phyloP scores from a whole-genome alignment of 352 stramenopile genomes.

The Phytophthora ramorum region DNA sequence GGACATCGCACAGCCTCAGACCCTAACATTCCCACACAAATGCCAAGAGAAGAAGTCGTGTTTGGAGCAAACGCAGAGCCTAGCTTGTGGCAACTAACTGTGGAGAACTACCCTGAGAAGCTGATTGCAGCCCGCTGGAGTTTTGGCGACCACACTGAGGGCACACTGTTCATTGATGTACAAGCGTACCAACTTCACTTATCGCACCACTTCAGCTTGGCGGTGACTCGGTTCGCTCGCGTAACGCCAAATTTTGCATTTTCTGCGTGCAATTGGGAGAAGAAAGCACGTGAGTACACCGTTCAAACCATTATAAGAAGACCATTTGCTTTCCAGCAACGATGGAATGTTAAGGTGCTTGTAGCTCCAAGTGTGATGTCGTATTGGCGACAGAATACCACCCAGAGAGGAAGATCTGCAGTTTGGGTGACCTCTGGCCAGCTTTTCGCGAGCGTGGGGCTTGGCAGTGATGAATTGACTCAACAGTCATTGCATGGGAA shows the following conservation, averaged over 20 bases:
- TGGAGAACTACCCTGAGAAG: slow-evolving; percentile 80
- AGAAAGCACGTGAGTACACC: slow-evolving; percentile 3
- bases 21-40: slow-evolving; percentile 1
- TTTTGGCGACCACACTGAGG: slow-evolving; percentile 37
- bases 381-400: slow-evolving; percentile 50
- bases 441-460: slow-evolving; percentile 60
- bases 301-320: slow-evolving; percentile 3
- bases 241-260: slow-evolving; percentile 21
- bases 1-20: slow-evolving; percentile 39
- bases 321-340: slow-evolving; percentile 23
- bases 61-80: slow-evolving; percentile 75
- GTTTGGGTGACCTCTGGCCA: slow-evolving; percentile 68
- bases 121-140: slow-evolving; percentile 68
- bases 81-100: slow-evolving; percentile 69
- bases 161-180: slow-evolving; percentile 70
- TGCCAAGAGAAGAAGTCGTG: slow-evolving; percentile 62
- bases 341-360: slow-evolving; percentile 66
- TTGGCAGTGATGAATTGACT: slow-evolving; percentile 41
- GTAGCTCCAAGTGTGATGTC: slow-evolving; percentile 69
- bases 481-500: slow-evolving; percentile 27
- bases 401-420: slow-evolving; percentile 21
- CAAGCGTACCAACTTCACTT: slow-evolving; percentile 77
- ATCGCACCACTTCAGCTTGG: slow-evolving; percentile 57
- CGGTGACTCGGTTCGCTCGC: slow-evolving; percentile 36
- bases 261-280: not conserved